These are phyloP conservation scores for Gossypium gossypioides DNA, from an alignment of 441 rosid genomes.

Conservation along the genomic window DNA sequence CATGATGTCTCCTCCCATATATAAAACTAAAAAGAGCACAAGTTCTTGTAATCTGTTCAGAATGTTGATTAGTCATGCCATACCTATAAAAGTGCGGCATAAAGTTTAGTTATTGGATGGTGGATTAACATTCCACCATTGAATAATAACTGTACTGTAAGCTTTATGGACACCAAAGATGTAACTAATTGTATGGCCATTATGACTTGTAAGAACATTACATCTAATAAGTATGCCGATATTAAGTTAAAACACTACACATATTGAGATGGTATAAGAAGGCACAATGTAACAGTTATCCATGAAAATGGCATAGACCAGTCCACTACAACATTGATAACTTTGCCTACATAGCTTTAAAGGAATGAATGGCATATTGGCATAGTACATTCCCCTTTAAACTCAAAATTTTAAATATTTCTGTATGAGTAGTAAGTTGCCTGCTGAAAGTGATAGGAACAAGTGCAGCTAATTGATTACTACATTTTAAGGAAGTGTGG, in stretches of 20 bases:
- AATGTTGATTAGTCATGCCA: not conserved
- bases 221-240: not conserved
- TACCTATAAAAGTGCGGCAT: not conserved
- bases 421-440: not conserved
- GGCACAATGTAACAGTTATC: not conserved
- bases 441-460: not conserved
- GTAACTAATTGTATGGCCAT: not conserved
- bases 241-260: not conserved
- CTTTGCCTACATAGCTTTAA: not conserved
- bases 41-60: not conserved
- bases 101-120: not conserved
- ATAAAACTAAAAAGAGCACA: not conserved
- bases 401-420: constrained; percentile 1
- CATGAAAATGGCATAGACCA: not conserved
- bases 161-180: not conserved
- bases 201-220: not conserved
- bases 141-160: not conserved
- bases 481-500: not conserved
- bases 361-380: not conserved
- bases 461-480: not conserved
- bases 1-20: not conserved
- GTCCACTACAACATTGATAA: constrained; percentile 1
- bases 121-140: not conserved
- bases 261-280: not conserved
- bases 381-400: not conserved